Conservation (phyloP, 257 asterid species). For the Penstemon eatonii region DNA sequence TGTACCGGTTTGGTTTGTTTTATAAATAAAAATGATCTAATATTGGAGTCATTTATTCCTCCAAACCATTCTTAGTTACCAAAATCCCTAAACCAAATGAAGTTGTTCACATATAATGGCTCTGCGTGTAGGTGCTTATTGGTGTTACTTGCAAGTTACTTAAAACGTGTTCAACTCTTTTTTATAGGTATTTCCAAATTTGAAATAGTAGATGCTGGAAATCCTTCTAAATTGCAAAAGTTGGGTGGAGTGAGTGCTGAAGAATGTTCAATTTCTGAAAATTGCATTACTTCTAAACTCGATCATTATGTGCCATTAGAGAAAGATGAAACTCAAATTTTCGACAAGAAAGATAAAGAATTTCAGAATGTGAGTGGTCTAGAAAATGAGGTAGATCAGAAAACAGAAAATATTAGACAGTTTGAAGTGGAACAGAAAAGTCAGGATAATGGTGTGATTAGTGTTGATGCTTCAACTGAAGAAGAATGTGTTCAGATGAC, state of each 20-base stretch:
- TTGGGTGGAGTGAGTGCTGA: slow-evolving; percentile 29
- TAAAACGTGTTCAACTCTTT: neutral
- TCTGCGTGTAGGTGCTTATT: neutral
- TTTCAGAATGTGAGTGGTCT: slow-evolving; percentile 27
- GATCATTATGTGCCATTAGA: slow-evolving; percentile 19
- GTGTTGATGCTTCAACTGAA: slow-evolving; percentile 26
- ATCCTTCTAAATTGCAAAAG: slow-evolving; percentile 29
- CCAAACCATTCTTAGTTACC: too few relatives aligned
- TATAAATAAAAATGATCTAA: too few relatives aligned
- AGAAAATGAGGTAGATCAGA: slow-evolving; percentile 21
- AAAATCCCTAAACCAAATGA: too few relatives aligned
- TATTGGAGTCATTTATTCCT: too few relatives aligned
- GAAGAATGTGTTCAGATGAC: slow-evolving; percentile 54
- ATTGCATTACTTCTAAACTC: slow-evolving; percentile 14
- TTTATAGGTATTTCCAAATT: slow-evolving; percentile 45
- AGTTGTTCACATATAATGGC: neutral
- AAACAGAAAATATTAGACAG: slow-evolving; percentile 8
- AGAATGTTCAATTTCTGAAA: slow-evolving; percentile 17
- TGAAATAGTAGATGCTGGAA: slow-evolving; percentile 38
- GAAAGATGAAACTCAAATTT: slow-evolving; percentile 22
- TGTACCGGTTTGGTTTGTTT: too few relatives aligned
- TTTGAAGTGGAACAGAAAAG: slow-evolving; percentile 13
- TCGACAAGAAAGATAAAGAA: neutral
- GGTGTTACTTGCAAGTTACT: neutral
- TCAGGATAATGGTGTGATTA: slow-evolving; percentile 24